These are phyloP conservation scores for Ascomycota sp. DNA, from an alignment of 2,329 filamentous ascomycete species.

Conservation along the genomic window DNA sequence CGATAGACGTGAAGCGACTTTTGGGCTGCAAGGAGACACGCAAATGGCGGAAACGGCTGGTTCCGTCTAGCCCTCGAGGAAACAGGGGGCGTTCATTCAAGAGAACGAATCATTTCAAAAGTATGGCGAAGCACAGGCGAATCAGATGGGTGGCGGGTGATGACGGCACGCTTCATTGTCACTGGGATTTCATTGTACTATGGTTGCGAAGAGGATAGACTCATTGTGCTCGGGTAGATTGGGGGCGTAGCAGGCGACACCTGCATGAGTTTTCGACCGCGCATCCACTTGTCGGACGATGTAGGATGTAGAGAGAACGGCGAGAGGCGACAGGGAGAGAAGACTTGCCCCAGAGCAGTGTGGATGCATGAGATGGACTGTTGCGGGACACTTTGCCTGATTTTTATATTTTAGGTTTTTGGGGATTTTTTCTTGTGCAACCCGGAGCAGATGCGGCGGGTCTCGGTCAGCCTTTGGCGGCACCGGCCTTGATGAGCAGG, in stretches of 20 bases:
- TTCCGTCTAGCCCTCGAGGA: neutral
- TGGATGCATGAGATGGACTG: neutral
- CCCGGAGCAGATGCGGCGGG: neutral
- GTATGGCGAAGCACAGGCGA: neutral
- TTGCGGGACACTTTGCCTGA: too few relatives aligned
- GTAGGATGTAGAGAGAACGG: too few relatives aligned
- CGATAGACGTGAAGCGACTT: too few relatives aligned
- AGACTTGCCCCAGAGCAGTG: neutral
- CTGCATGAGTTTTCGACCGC: too few relatives aligned
- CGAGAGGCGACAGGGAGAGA: neutral
- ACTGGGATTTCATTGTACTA: too few relatives aligned
- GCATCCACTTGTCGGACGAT: too few relatives aligned
- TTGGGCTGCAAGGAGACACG: neutral
- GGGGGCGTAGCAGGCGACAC: too few relatives aligned
- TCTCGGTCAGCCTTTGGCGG: conserved; percentile 44
- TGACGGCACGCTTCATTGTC: too few relatives aligned
- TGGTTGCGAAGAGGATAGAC: too few relatives aligned
- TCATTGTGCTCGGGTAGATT: too few relatives aligned
- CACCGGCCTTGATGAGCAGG: conserved; percentile 76
- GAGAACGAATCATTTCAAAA: too few relatives aligned
- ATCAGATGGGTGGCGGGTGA: neutral
- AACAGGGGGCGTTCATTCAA: neutral
- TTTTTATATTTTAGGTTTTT: neutral
- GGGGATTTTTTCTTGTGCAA: neutral
- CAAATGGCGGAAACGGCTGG: neutral